Conservation (phyloP, 352 stramenopile species). For the Peronospora tabacina region DNA sequence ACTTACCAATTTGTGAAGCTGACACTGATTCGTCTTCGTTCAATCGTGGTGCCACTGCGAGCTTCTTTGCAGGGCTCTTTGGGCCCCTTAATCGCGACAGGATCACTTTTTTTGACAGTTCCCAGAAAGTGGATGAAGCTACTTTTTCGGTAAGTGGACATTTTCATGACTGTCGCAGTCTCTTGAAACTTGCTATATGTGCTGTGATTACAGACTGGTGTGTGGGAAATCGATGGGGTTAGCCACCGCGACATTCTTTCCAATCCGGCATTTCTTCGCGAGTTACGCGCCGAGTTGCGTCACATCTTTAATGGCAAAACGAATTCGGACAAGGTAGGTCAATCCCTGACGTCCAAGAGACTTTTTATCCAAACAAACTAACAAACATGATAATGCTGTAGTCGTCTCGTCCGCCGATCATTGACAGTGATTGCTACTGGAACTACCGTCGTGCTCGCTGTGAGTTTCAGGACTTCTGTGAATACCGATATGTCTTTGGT, state of each 20-base stretch:
- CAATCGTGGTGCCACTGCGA: conserved; percentile 12
- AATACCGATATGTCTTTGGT: conserved; percentile 78
- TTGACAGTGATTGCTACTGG: conserved; percentile 80
- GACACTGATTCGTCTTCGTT: conserved; percentile 8
- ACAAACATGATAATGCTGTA: conserved; percentile 10
- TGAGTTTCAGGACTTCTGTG: conserved; percentile 68
- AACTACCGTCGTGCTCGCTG: conserved; percentile 69
- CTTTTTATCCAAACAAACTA: neutral
- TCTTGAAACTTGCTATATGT: neutral
- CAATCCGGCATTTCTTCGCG: conserved; percentile 59
- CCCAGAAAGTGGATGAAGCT: conserved; percentile 21
- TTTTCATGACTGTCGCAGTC: neutral
- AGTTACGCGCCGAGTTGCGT: conserved; percentile 61
- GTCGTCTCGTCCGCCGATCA: conserved; percentile 52
- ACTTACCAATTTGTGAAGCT: conserved; percentile 32
- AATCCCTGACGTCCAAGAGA: neutral
- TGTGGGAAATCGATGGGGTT: conserved; percentile 75
- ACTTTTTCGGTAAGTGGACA: conserved; percentile 27
- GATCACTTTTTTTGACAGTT: conserved; percentile 74
- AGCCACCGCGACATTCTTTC: conserved; percentile 69
- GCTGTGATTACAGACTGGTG: conserved; percentile 41
- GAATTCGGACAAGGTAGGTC: conserved; percentile 45
- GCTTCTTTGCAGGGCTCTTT: conserved; percentile 66
- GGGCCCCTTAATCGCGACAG: conserved; percentile 38
- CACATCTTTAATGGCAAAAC: conserved; percentile 53